Evolutionary conservation across 1,284 basidiomycete genomes (phyloP).

Genomic region (Austroboletus rostrupii): DNA sequence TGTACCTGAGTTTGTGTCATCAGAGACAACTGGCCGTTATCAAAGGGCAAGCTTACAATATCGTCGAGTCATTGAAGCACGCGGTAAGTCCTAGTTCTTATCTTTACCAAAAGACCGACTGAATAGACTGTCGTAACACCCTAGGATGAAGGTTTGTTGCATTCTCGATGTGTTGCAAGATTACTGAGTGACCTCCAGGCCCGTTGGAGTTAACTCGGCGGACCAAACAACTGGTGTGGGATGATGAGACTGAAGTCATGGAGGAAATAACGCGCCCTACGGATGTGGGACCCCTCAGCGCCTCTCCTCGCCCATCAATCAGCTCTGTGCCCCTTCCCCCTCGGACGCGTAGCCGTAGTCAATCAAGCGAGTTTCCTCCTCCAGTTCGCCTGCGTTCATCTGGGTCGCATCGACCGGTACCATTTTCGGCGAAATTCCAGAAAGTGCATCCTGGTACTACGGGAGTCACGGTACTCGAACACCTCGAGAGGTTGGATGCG

Average conservation of each 20-base stretch:
- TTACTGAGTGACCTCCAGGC: constrained; percentile 39
- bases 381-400: constrained; percentile 59
- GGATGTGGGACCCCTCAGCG: constrained; percentile 36
- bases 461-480: constrained; percentile 73
- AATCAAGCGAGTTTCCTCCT: constrained; percentile 67
- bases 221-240: constrained; percentile 76
- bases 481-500: constrained; percentile 75
- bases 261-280: constrained; percentile 43
- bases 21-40: constrained; percentile 85
- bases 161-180: constrained; percentile 48
- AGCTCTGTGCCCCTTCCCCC: constrained; percentile 59
- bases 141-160: constrained; percentile 31
- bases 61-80: constrained; percentile 78
- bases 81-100: constrained; percentile 39
- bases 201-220: constrained; percentile 81
- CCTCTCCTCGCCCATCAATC: constrained; percentile 58
- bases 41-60: constrained; percentile 90
- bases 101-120: not conserved
- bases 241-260: constrained; percentile 76
- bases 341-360: constrained; percentile 56
- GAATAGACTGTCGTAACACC: not conserved
- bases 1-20: constrained; percentile 9
- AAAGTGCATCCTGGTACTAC: constrained; percentile 77
- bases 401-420: constrained; percentile 68
- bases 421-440: constrained; percentile 75